Evolutionary conservation across 2,329 filamentous ascomycete species (phyloP).

Genomic region (Penicillium sumatraense): DNA sequence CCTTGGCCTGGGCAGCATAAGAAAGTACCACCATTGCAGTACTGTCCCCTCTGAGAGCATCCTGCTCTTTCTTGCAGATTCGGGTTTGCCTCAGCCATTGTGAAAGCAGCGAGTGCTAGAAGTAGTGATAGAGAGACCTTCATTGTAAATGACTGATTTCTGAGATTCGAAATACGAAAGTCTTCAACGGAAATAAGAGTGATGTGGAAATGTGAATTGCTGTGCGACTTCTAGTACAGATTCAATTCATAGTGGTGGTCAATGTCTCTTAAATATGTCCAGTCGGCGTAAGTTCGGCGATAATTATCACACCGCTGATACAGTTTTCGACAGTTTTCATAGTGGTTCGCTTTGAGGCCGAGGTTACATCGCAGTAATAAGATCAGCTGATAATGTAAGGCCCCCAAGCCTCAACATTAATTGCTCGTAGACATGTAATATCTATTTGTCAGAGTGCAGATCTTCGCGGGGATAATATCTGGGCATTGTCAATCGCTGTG

Average conservation of each 20-base stretch:
- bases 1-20: not conserved
- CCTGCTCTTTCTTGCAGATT: constrained; percentile 28
- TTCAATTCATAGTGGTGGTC: too few relatives aligned
- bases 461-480: not conserved
- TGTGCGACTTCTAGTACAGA: too few relatives aligned
- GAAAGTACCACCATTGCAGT: constrained; percentile 14
- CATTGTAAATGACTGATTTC: not conserved
- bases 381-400: constrained; percentile 3
- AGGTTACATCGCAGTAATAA: constrained; percentile 3
- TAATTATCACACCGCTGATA: not conserved
- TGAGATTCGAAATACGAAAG: not conserved
- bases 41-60: constrained; percentile 14
- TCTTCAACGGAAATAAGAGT: not conserved
- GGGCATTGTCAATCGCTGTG: not conserved
- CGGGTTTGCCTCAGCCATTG: constrained; percentile 44
- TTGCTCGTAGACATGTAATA: not conserved
- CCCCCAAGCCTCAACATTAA: not conserved
- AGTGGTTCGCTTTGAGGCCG: not conserved
- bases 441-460: not conserved
- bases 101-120: constrained; percentile 1
- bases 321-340: not conserved
- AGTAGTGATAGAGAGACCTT: constrained; percentile 1
- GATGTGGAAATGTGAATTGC: not conserved
- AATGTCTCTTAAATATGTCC: too few relatives aligned
- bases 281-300: not conserved